Base-by-base conservation (phyloP, 2,329 filamentous ascomycete genomes). In the Sporothrix luriei region DNA sequence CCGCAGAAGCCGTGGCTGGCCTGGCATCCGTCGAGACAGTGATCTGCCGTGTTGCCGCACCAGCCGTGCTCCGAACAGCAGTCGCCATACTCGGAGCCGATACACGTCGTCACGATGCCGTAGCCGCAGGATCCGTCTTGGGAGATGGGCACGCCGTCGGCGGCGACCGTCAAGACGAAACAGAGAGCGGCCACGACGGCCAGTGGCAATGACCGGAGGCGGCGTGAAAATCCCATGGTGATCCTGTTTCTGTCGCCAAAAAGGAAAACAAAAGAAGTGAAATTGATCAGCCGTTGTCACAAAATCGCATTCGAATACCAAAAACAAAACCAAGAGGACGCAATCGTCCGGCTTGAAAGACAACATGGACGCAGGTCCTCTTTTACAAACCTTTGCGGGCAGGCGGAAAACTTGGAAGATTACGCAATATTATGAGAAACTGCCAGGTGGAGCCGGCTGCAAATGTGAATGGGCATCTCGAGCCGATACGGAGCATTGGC, bases 121-220 rank as follows among this genome's bases (percentile, higher is more conserved):
- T 46, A 29, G 10, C 70, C 70, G 51, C 70, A 71, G 0, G 68
- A 55, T 26, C 70, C 70, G 49, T 71, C 70, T 40, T 68, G n/a
- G 0, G 70, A 68, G 14, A 70, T 54, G 14, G 64, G 65, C 13
- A 49, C 57, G 38, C 5, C 6, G 2, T 59, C 55, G 19, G 54
- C 54, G 33, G 38, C 40, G 19, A 59, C 66, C 4, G 40, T 33
- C 2, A 33, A 49, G 2, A 54, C 52, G n/a, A 68, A 7, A 9
- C 21, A 14, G 5, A 38, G 33, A 1, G 59, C 13, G 7, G 54
- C 19, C 51, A 68, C 11, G 16, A 24, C 38, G 85, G 66, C 66
- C 26, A 59, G 10, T 5, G 51, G 29, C 52, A 59, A 33, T 3
- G 33, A 21, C 33, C 11, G 49, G 13, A 67, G 21, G n/a, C 65